phyloP scores from a whole-genome alignment of 192 early-diverging fungal genomes.

The Linnemannia hyalina region DNA sequence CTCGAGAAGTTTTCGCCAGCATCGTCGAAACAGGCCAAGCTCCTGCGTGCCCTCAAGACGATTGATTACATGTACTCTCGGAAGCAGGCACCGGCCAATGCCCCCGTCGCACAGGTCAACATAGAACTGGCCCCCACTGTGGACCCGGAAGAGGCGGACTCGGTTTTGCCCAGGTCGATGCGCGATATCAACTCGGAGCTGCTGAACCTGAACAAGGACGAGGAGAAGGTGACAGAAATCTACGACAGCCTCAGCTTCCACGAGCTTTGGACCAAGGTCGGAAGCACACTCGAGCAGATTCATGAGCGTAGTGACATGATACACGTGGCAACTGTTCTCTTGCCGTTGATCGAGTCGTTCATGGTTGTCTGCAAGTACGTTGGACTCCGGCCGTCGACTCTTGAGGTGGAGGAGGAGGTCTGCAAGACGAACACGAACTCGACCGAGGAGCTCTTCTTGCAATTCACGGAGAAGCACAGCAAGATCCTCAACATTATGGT shows the following conservation, averaged over 20 bases:
- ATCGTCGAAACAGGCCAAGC: constrained; percentile 89
- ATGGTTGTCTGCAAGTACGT: constrained; percentile 98
- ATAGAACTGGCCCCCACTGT: constrained; percentile 57
- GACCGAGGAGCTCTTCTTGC: constrained; percentile 81
- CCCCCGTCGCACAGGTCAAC: constrained; percentile 57
- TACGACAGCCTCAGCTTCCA: constrained; percentile 68
- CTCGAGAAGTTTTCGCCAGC: constrained; percentile 86
- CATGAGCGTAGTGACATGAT: constrained; percentile 85
- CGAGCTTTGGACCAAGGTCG: constrained; percentile 84
- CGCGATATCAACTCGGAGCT: constrained; percentile 53
- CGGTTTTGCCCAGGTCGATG: constrained; percentile 51
- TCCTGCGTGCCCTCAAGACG: constrained; percentile 93
- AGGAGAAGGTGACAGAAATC: constrained; percentile 63
- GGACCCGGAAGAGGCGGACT: constrained; percentile 58
- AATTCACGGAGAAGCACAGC: constrained; percentile 93
- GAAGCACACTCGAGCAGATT: constrained; percentile 78
- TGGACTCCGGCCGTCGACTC: constrained; percentile 56
- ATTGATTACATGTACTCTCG: constrained; percentile 89
- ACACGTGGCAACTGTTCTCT: constrained; percentile 90
- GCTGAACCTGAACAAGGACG: constrained; percentile 57
- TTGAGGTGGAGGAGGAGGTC: constrained; percentile 49
- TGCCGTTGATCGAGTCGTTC: constrained; percentile 98
- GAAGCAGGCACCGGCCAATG: constrained; percentile 49
- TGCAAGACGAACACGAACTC: constrained; percentile 53
- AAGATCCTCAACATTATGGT: constrained; percentile 98